A percentile compares a stretch with the other conserved stretches of the same genome.
Conservation (phyloP, 148 eudicot species). For the Rhododendron kiyosumense region DNA sequence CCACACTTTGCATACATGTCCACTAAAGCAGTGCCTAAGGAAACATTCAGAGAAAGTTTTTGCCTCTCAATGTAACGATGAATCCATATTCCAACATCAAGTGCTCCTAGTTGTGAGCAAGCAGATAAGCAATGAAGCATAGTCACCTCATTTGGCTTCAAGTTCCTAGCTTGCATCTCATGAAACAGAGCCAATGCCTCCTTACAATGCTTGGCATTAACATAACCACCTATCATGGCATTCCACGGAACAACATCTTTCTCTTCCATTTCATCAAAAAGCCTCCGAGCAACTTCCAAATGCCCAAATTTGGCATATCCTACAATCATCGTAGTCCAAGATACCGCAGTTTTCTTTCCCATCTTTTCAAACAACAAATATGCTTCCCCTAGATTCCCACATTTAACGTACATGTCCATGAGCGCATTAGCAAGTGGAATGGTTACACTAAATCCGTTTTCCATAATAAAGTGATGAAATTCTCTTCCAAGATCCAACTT, state of each 20-base stretch:
- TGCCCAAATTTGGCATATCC: constrained; percentile 52
- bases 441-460: constrained; percentile 29
- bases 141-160: constrained; percentile 48
- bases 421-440: constrained; percentile 47
- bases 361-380: constrained; percentile 34
- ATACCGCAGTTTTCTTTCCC: constrained; percentile 45
- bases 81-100: constrained; percentile 58
- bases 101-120: constrained; percentile 55
- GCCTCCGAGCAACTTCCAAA: constrained; percentile 37
- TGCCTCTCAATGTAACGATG: constrained; percentile 39
- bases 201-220: constrained; percentile 38
- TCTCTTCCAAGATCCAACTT: constrained; percentile 38
- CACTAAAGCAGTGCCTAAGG: constrained; percentile 51
- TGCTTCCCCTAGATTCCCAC: constrained; percentile 48
- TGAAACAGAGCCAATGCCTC: constrained; percentile 48
- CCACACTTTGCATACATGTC: constrained; percentile 75
- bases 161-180: constrained; percentile 40
- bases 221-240: constrained; percentile 64
- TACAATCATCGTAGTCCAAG: constrained; percentile 54
- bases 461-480: constrained; percentile 34
- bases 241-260: constrained; percentile 67
- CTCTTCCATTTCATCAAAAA: constrained; percentile 45
- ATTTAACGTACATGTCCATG: constrained; percentile 58
- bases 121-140: constrained; percentile 58
- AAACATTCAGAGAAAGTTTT: constrained; percentile 39